Evolutionary conservation across 371 early-diverging fungal genomes (phyloP), one percentile per base, ranked within the genome.

Genomic region (Syncephalastrum sp.): DNA sequence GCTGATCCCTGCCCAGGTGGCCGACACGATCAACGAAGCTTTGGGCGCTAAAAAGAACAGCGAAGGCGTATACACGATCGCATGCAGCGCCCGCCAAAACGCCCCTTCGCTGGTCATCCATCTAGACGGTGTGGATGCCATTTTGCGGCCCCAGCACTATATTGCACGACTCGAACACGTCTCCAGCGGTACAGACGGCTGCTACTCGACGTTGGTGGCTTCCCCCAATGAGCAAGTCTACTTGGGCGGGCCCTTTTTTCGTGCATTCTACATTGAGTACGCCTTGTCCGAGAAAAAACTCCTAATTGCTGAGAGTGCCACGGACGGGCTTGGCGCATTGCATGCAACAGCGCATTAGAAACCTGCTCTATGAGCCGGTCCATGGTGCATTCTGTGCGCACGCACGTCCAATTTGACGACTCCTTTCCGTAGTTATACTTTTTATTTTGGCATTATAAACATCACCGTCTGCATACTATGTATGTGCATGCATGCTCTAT

Each of bases 231-330:
- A 29, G n/a, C 13, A 57, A 8, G 51, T 72, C 4, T 59, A 61
- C 16, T 27, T 72, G 8, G 72, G 72, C n/a, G 72, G 72, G 0
- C 72, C 72, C 1, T 72, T 72, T 38, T 72, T 72, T 48, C 54
- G 61, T 15, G 68, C 72, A 0, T 72, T 65, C 54, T 72, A 72
- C 45, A 45, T 72, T 1, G 59, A 60, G 0, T 72, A 60, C 42
- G 47, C 57, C 6, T 58, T 63, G 17, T 49, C 47, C 5, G 51
- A 42, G 14, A 29, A 49, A 21, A 19, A 44, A 5, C 21, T 64
- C 29, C 54, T 56, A 4, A 47, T 70, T 27, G 70, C 70, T 6
- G 57, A 66, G 42, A 70, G 70, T 29, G 38, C 45, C 12, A 33
- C 38, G 12, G 38, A 33, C 12, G 38, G 38, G 8, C 38, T 33